phyloP scores from a whole-genome alignment of 257 asterid species.

The Jaltomata sinuosa region DNA sequence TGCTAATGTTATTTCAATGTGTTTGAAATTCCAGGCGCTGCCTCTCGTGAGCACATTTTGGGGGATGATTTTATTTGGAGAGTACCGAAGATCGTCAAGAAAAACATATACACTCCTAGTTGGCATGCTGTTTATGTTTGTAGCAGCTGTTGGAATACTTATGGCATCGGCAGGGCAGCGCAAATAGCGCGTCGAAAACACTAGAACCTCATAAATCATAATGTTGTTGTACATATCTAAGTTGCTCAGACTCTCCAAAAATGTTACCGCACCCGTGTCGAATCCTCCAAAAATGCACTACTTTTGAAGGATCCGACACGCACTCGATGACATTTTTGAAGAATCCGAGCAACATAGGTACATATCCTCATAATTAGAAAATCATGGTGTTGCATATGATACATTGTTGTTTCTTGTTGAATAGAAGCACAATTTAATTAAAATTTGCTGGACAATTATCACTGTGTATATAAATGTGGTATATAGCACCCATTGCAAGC shows the following conservation, averaged over 20 bases:
- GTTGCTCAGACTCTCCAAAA: no score
- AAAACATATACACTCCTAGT: slow-evolving; percentile 50
- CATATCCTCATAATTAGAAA: background rate
- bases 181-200: slow-evolving; percentile 9
- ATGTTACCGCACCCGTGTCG: no score
- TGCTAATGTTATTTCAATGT: background rate
- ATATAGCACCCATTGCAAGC: background rate
- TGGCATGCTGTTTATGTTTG: slow-evolving; percentile 72
- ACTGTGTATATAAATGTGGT: background rate
- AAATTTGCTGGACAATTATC: background rate
- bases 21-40: slow-evolving; percentile 51
- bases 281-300: no score
- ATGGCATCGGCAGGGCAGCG: slow-evolving; percentile 89
- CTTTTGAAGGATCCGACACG: no score
- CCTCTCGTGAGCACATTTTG: slow-evolving; percentile 94
- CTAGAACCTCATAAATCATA: background rate
- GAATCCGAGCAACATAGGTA: no score
- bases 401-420: background rate
- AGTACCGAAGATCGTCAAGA: slow-evolving; percentile 72
- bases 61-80: slow-evolving; percentile 79
- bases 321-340: no score
- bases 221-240: background rate
- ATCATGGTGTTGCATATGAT: background rate
- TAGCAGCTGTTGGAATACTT: slow-evolving; percentile 77
- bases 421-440: background rate